These are phyloP conservation scores for Chlorella sp. DNA, from an alignment of 139 green algal genomes.

Conservation along the genomic window DNA sequence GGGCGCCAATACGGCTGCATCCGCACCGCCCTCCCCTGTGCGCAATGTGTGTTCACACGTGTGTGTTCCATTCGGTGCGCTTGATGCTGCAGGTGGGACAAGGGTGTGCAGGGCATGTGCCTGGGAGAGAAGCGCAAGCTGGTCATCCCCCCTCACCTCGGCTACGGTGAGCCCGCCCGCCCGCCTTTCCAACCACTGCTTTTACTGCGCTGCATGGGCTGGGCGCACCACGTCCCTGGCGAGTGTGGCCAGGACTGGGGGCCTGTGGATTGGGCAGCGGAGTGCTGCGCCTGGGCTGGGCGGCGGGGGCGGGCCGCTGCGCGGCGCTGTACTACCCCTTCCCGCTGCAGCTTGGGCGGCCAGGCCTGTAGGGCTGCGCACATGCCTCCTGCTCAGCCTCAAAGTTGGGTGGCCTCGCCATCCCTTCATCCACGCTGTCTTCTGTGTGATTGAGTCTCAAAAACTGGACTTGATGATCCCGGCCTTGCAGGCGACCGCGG, in stretches of 20 bases:
- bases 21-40: too few relatives aligned
- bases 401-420: background rate
- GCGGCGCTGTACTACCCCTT: background rate
- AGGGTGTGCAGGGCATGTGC: slow-evolving; percentile 61
- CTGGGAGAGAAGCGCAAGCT: slow-evolving; percentile 68
- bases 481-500: slow-evolving; percentile 29
- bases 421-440: background rate
- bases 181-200: background rate
- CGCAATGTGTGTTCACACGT: background rate
- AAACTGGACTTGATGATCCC: background rate
- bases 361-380: background rate
- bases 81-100: slow-evolving; percentile 38
- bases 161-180: slow-evolving; percentile 47
- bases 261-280: background rate
- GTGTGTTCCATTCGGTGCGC: background rate
- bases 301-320: background rate
- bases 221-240: too few relatives aligned
- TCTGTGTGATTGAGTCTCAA: background rate
- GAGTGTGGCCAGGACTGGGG: too few relatives aligned
- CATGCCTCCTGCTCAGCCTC: background rate
- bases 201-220: too few relatives aligned
- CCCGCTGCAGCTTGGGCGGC: background rate
- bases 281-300: background rate
- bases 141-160: slow-evolving; percentile 57
- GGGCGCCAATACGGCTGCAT: too few relatives aligned